These are phyloP conservation scores for Xylaria sp. DNA, from an alignment of 2,329 filamentous ascomycete genomes.

Conservation along the genomic window DNA sequence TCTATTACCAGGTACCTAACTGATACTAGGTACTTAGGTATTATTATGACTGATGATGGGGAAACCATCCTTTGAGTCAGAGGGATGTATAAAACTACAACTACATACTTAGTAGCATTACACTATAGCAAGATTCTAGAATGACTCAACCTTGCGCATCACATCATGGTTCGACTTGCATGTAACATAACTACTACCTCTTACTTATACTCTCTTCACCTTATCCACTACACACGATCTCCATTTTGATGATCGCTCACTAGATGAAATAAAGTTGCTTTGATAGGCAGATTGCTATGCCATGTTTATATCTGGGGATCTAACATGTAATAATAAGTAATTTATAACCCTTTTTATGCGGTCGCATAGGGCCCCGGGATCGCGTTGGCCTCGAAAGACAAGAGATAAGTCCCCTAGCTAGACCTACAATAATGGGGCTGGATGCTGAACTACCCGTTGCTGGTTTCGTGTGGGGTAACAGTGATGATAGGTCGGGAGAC, in stretches of 20 bases:
- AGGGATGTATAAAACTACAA: background rate
- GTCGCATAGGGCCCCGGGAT: too few relatives aligned
- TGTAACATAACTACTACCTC: background rate
- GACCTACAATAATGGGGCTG: too few relatives aligned
- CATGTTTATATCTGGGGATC: too few relatives aligned
- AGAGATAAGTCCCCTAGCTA: too few relatives aligned
- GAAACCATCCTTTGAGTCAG: background rate
- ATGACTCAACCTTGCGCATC: constrained; percentile 31
- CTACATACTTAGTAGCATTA: background rate
- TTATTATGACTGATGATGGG: background rate
- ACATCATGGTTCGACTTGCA: constrained; percentile 6
- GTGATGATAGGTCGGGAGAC: constrained; percentile 3
- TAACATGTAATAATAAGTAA: too few relatives aligned
- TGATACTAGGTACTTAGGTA: background rate
- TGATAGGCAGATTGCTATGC: too few relatives aligned
- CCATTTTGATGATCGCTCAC: too few relatives aligned
- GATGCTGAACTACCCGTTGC: background rate
- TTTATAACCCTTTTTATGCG: too few relatives aligned
- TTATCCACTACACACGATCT: background rate
- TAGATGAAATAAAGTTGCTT: too few relatives aligned
- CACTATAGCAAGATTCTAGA: constrained; percentile 15
- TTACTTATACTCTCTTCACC: background rate
- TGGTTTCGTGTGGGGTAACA: constrained; percentile 19
- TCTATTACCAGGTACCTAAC: background rate
- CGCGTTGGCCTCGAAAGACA: too few relatives aligned